phyloP scores from a whole-genome alignment of 257 asterid species.

The Pogostemon cablin region DNA sequence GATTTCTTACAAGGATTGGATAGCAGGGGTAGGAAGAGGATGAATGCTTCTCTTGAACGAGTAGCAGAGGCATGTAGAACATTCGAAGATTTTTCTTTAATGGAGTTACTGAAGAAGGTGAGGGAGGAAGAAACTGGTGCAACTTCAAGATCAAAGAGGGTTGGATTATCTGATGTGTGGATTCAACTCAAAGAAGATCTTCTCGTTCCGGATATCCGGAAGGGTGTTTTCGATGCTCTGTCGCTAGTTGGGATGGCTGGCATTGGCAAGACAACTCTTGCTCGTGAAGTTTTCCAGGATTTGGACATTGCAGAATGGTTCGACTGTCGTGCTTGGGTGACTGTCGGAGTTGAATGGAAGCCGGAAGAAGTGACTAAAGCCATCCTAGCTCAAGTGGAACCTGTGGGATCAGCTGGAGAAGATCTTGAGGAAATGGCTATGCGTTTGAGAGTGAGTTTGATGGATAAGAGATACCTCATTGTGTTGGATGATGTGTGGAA shows the following conservation, averaged over 20 bases:
- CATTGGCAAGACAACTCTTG: constrained; percentile 10
- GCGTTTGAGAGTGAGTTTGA: not conserved
- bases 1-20: not conserved
- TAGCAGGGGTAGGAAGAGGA: constrained; percentile 3
- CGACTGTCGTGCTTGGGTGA: constrained; percentile 4
- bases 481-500: constrained; percentile 3
- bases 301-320: not conserved
- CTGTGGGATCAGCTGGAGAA: not conserved
- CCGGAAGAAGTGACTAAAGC: not conserved
- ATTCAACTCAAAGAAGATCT: not conserved
- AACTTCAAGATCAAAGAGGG: not conserved
- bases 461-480: not conserved
- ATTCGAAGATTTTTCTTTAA: not conserved
- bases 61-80: not conserved
- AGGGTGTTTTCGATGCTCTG: too few species aligned
- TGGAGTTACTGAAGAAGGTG: not conserved
- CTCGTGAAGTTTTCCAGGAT: not conserved
- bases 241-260: not conserved
- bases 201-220: too few species aligned
- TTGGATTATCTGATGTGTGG: constrained; percentile 10
- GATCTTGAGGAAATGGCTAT: not conserved
- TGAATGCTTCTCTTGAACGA: not conserved
- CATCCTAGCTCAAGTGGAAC: not conserved
- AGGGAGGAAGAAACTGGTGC: not conserved
- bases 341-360: not conserved